Evolutionary conservation across 2,329 filamentous ascomycete genomes (phyloP).

Genomic region (Penicillium thymicola): DNA sequence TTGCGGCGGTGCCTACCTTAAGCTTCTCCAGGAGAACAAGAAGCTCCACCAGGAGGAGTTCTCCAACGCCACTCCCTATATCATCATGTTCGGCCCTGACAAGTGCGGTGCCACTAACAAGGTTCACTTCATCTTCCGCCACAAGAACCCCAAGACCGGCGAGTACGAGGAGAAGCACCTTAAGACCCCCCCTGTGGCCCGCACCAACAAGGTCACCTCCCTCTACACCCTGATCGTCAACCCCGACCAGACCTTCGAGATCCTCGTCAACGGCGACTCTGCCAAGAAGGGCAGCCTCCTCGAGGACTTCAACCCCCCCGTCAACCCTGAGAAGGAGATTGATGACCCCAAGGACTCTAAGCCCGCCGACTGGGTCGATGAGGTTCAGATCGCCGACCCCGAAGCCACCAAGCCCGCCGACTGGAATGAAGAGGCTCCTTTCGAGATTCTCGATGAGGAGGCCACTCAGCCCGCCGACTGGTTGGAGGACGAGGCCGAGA

Average conservation of each 20-base stretch:
- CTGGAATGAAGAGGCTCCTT: slow-evolving; percentile 98
- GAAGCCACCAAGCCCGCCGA: slow-evolving; percentile 95
- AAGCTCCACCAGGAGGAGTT: slow-evolving; percentile 97
- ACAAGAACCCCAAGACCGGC: slow-evolving; percentile 99
- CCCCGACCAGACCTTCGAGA: slow-evolving; percentile 91
- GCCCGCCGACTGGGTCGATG: slow-evolving; percentile 93
- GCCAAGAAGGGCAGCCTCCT: slow-evolving; percentile 87
- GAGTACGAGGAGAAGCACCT: slow-evolving; percentile 99
- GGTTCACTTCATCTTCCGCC: slow-evolving; percentile 96
- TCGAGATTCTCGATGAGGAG: slow-evolving; percentile 90
- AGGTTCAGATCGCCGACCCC: slow-evolving; percentile 85
- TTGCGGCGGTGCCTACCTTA: slow-evolving; percentile 98
- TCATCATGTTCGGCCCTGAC: slow-evolving; percentile 99
- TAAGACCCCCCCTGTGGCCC: slow-evolving; percentile 74
- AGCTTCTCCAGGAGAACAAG: slow-evolving; percentile 97
- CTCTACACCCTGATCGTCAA: slow-evolving; percentile 97
- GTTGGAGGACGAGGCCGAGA: slow-evolving; percentile 83
- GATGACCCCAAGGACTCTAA: slow-evolving; percentile 91
- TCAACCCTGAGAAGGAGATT: slow-evolving; percentile 94
- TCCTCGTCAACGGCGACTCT: slow-evolving; percentile 85
- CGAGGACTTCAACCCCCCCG: slow-evolving; percentile 87
- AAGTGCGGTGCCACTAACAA: slow-evolving; percentile 99
- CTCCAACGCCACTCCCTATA: slow-evolving; percentile 93
- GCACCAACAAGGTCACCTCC: slow-evolving; percentile 85
- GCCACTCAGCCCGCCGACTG: slow-evolving; percentile 91